Base-by-base conservation (phyloP, 768 basidiomycete genomes). In the Macrolepiota dolichaula region DNA sequence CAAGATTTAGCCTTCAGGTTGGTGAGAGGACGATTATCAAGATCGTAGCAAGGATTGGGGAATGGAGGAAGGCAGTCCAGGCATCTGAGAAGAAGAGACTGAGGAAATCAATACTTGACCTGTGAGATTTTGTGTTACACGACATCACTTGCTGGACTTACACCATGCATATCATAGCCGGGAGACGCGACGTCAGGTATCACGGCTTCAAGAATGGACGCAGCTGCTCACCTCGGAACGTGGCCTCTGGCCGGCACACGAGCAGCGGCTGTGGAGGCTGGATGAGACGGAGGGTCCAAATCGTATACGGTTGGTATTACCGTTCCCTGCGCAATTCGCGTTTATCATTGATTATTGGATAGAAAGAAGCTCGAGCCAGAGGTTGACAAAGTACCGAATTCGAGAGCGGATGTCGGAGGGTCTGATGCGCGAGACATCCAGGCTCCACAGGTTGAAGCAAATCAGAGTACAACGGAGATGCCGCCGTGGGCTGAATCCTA, bases 231-330 rank as follows among this genome's bases (percentile, higher is more conserved):
- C 84, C 1, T 85, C 86, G 0, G 95, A 96, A 69, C 82, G 91
- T 22, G 94, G 94, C 0, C 69, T 96, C 12, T 96, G 95, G 94
- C 85, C 87, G 1, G 79, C 82, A 47, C 71, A 79, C 15, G 77
- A 77, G 42, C 74, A 68, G 2, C 74, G 76, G 24, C 66, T 81
- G 11, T 96, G 95, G 95, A 77, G 88, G 35, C 73, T 96, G 49
- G 95, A 96, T 63, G 94, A 96, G 67, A 95, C 94, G 1, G 95
- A 97, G 68, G 95, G 94, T 0, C 94, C 94, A 1, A 82, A 91
- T 66, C 84, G 94, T 51, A 89, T 92, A 56, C 79, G 94, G 94
- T 93, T 66, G 17, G 66, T 62, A 54, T n/a, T 22, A 35, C 6
- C 6, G n/a, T 24, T 25, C n/a, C 36, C 12, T 58, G 42, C 5